Evolutionary conservation across 305 asterid genomes (phyloP).

Genomic region (Solanum hybrid): DNA sequence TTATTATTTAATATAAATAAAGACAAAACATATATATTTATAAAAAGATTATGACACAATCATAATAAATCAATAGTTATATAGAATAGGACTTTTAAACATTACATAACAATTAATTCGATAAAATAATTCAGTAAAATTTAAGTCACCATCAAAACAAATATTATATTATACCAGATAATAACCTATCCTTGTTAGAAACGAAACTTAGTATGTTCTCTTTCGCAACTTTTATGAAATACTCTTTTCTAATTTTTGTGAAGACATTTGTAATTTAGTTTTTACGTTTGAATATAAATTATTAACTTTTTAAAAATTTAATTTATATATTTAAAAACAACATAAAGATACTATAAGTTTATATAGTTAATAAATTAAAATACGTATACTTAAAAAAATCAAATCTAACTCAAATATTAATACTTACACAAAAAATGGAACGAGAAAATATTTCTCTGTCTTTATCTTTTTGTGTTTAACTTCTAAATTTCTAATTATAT

Average conservation of each 20-base stretch:
- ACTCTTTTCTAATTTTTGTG: not conserved
- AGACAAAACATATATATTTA: not conserved
- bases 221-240: not conserved
- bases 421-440: not conserved
- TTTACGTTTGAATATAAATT: not conserved
- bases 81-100: not conserved
- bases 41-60: not conserved
- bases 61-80: not conserved
- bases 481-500: not conserved
- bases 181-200: not conserved
- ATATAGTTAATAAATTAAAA: not conserved
- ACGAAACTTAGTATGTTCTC: not conserved
- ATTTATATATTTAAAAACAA: not conserved
- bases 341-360: not conserved
- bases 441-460: not conserved
- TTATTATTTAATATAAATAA: not conserved
- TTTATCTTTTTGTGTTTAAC: not conserved
- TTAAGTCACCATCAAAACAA: not conserved
- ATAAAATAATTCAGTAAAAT: not conserved
- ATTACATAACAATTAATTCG: not conserved
- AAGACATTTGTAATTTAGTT: not conserved
- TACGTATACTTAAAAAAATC: not conserved
- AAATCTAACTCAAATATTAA: not conserved
- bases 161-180: not conserved
- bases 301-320: not conserved